Percentiles rank a stretch among this genome's conserved stretches.
Conservation (phyloP, 192 early-diverging fungal species). For the Linnemannia zychae region DNA sequence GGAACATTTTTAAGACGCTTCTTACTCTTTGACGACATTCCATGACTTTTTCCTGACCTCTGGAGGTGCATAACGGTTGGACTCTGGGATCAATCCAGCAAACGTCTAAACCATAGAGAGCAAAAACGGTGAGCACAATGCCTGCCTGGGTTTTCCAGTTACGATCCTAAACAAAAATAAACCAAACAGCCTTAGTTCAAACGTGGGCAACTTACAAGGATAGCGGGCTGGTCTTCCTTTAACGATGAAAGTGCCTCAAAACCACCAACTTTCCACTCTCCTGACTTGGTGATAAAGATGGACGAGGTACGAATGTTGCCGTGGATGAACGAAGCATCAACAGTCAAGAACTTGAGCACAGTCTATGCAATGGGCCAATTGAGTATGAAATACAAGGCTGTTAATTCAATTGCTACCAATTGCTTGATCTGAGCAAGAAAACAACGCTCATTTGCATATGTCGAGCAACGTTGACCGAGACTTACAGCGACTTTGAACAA, state of each 20-base stretch:
- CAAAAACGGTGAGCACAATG: not conserved
- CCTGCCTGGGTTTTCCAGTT: not conserved
- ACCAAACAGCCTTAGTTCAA: not conserved
- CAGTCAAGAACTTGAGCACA: slow-evolving; percentile 89
- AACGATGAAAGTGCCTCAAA: slow-evolving; percentile 82
- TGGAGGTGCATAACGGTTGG: slow-evolving; percentile 78
- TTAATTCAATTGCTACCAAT: not conserved
- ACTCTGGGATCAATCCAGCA: slow-evolving; percentile 74
- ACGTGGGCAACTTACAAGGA: slow-evolving; percentile 60
- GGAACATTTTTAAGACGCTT: not conserved
- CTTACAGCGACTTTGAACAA: slow-evolving; percentile 90
- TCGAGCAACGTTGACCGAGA: not conserved
- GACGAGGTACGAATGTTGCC: slow-evolving; percentile 85
- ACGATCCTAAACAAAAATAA: not conserved
- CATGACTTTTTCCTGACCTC: slow-evolving; percentile 76
- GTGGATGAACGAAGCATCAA: slow-evolving; percentile 89
- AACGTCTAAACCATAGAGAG: slow-evolving; percentile 60
- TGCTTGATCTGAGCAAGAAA: not conserved
- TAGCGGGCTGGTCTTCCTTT: slow-evolving; percentile 76
- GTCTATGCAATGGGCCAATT: slow-evolving; percentile 59
- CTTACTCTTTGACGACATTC: slow-evolving; percentile 72
- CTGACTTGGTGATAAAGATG: slow-evolving; percentile 90
- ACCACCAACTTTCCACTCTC: slow-evolving; percentile 97
- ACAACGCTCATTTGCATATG: not conserved
- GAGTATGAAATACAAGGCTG: slow-evolving; percentile 1